Percentiles rank a stretch among this genome's conserved stretches.
These are phyloP conservation scores for Wickerhamiella australiensis DNA, from an alignment of 805 yeast species.

Conservation along the genomic window DNA sequence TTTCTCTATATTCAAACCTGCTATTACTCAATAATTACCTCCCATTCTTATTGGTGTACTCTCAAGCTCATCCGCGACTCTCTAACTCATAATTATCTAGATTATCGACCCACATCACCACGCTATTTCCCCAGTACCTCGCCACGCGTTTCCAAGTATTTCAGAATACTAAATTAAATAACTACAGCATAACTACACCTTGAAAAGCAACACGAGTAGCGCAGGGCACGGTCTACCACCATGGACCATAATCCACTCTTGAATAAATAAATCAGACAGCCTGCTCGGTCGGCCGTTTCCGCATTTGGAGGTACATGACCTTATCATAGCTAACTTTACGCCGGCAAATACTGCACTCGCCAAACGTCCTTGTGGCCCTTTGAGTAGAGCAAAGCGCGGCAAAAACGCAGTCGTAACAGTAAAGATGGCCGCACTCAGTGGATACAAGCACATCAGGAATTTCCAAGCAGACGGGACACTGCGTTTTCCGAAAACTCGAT, in stretches of 20 bases:
- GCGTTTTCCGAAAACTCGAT: slow-evolving; percentile 12
- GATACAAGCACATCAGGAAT: slow-evolving; percentile 25
- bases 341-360: slow-evolving; percentile 30
- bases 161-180: too few relatives aligned
- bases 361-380: slow-evolving; percentile 21
- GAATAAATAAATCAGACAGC: not conserved
- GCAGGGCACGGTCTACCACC: too few relatives aligned
- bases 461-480: slow-evolving; percentile 30
- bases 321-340: slow-evolving; percentile 23
- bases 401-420: slow-evolving; percentile 29
- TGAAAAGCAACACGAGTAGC: too few relatives aligned
- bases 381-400: slow-evolving; percentile 24
- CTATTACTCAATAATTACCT: too few relatives aligned
- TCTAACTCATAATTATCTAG: too few relatives aligned
- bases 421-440: slow-evolving; percentile 31
- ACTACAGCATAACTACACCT: too few relatives aligned
- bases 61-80: too few relatives aligned
- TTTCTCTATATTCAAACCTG: too few relatives aligned
- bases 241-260: not conserved
- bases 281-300: slow-evolving; percentile 9
- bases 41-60: too few relatives aligned
- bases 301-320: slow-evolving; percentile 24
- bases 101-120: too few relatives aligned
- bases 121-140: too few relatives aligned
- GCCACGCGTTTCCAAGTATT: too few relatives aligned